These are phyloP conservation scores for Tolypocladium tropicale DNA, from an alignment of 2,329 filamentous ascomycete species.

Conservation along the genomic window DNA sequence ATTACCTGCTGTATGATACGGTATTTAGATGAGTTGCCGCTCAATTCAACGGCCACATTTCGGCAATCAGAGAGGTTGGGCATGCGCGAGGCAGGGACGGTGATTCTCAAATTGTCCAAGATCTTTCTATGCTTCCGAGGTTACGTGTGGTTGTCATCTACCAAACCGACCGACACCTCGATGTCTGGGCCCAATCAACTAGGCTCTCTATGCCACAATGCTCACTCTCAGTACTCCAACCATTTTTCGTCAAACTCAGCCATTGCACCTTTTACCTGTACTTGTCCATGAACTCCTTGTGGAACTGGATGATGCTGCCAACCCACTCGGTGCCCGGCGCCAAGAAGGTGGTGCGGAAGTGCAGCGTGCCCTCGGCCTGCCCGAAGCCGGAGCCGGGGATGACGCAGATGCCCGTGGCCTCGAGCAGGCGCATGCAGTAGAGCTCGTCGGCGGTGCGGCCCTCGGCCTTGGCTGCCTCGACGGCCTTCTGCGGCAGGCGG, in stretches of 20 bases:
- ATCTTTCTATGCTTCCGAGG: background rate
- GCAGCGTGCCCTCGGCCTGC: constrained; percentile 80
- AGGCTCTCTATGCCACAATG: background rate
- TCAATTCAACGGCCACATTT: background rate
- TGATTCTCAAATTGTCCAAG: background rate
- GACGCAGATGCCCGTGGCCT: constrained; percentile 89
- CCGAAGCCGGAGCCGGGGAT: constrained; percentile 90
- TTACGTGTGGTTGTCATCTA: background rate
- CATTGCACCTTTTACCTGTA: constrained; percentile 35
- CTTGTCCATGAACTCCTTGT: constrained; percentile 82
- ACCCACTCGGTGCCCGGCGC: constrained; percentile 96
- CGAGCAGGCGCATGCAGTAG: constrained; percentile 83
- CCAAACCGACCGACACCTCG: background rate
- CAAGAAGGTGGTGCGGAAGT: constrained; percentile 95
- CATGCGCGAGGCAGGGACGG: background rate
- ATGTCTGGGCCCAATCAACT: background rate
- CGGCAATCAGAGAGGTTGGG: background rate
- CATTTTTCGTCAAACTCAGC: background rate
- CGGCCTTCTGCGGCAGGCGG: constrained; percentile 63
- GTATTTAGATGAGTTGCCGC: background rate
- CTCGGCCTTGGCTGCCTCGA: constrained; percentile 64
- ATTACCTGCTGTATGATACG: constrained; percentile 6
- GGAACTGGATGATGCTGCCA: constrained; percentile 77
- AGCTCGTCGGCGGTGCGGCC: constrained; percentile 78
- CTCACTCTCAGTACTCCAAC: background rate